A percentile compares a stretch with the other conserved stretches of the same genome.
Conservation (phyloP, 768 basidiomycete genomes). For the Fibroporia radiculosa region DNA sequence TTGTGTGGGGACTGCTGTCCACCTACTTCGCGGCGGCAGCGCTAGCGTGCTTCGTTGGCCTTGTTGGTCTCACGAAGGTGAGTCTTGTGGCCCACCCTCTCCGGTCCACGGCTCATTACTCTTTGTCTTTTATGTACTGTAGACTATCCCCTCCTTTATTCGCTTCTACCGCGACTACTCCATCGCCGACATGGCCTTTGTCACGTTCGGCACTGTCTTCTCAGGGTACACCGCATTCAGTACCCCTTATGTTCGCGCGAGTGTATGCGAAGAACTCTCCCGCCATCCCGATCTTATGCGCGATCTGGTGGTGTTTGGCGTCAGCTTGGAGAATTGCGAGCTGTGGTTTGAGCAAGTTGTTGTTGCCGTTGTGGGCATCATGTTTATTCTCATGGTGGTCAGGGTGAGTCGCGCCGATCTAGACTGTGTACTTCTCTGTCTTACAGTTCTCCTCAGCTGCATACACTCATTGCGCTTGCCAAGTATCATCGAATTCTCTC, state of each 20-base stretch:
- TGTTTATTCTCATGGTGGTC: constrained; percentile 55
- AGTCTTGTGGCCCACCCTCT: constrained; percentile 12
- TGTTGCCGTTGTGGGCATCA: constrained; percentile 46
- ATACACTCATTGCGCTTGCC: constrained; percentile 68
- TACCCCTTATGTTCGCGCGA: constrained; percentile 42
- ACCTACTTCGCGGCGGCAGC: constrained; percentile 63
- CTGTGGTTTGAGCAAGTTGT: constrained; percentile 66
- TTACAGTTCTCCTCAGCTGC: constrained; percentile 38
- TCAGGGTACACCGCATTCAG: constrained; percentile 55
- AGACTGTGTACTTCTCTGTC: constrained; percentile 4
- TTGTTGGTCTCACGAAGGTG: constrained; percentile 66
- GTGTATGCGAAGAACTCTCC: constrained; percentile 68
- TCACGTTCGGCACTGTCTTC: constrained; percentile 47
- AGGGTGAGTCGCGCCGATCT: constrained; percentile 39
- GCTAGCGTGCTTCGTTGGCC: constrained; percentile 54
- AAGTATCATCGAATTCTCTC: constrained; percentile 53
- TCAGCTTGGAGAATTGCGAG: constrained; percentile 77
- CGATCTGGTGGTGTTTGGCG: constrained; percentile 60
- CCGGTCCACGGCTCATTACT: background rate
- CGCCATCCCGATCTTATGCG: constrained; percentile 70
- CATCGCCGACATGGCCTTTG: constrained; percentile 70
- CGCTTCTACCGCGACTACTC: constrained; percentile 80
- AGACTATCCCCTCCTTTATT: constrained; percentile 60
- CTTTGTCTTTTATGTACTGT: background rate
- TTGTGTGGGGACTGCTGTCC: constrained; percentile 55